Percentiles rank a stretch among this genome's conserved stretches.
phyloP scores from a whole-genome alignment of 345 rosid genomes.

The Linum tenue region DNA sequence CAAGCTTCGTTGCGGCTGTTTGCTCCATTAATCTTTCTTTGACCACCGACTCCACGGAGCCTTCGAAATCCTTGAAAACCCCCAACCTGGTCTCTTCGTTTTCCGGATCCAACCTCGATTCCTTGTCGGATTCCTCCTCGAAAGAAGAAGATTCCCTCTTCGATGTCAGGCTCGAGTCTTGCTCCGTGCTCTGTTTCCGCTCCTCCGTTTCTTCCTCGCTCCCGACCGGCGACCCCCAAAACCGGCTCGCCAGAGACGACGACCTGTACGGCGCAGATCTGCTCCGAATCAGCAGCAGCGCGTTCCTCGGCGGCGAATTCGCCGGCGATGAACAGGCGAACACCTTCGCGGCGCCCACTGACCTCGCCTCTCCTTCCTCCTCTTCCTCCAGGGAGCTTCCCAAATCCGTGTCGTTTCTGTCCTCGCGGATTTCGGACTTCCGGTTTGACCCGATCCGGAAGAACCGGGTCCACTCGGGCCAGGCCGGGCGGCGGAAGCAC shows the following conservation, averaged over 20 bases:
- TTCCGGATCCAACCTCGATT: slow-evolving; percentile 19
- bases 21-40: slow-evolving; percentile 13
- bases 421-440: slow-evolving; percentile 22
- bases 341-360: slow-evolving; percentile 1
- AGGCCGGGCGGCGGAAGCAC: slow-evolving; percentile 23
- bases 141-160: slow-evolving; percentile 19
- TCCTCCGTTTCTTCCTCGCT: slow-evolving; percentile 21
- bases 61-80: slow-evolving; percentile 20
- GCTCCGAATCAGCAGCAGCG: slow-evolving; percentile 57
- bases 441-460: slow-evolving; percentile 15
- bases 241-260: slow-evolving; percentile 62
- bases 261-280: slow-evolving; percentile 86
- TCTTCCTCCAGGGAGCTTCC: slow-evolving; percentile 10
- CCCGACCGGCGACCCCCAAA: slow-evolving; percentile 62
- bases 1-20: slow-evolving; percentile 11
- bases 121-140: slow-evolving; percentile 21
- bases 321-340: slow-evolving; percentile 21
- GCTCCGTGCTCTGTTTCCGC: slow-evolving; percentile 19
- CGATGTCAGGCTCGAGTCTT: slow-evolving; percentile 19
- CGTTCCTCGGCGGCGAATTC: slow-evolving; percentile 60
- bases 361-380: slow-evolving; percentile 14
- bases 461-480: slow-evolving; percentile 33
- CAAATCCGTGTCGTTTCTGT: slow-evolving; percentile 16
- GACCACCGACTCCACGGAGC: slow-evolving; percentile 8
- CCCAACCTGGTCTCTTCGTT: slow-evolving; percentile 14